A percentile compares a stretch with the other conserved stretches of the same genome.
Evolutionary conservation across 2,329 filamentous ascomycete genomes (phyloP).

Genomic region (Chrysosphaeria jannelii): DNA sequence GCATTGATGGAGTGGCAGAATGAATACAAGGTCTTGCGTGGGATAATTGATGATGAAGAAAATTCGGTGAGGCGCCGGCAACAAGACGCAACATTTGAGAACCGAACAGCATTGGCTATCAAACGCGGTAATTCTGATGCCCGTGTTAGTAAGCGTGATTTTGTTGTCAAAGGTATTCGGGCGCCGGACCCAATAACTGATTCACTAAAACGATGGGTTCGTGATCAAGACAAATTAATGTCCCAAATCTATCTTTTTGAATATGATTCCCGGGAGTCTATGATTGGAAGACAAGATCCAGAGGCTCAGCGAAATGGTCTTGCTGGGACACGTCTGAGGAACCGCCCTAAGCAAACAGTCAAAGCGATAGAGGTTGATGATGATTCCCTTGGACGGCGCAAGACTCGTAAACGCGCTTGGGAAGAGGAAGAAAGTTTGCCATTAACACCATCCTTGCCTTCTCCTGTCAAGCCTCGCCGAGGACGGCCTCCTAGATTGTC

Average conservation of each 20-base stretch:
- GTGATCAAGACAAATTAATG: constrained; percentile 23
- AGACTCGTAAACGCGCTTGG: too few species aligned
- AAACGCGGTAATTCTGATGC: constrained; percentile 14
- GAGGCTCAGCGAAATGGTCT: constrained; percentile 23
- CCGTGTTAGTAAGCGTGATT: constrained; percentile 17
- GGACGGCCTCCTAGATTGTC: too few species aligned
- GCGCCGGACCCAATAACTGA: constrained; percentile 14
- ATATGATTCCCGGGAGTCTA: constrained; percentile 24
- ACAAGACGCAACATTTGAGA: constrained; percentile 9
- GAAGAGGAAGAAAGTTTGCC: too few species aligned
- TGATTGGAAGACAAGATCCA: constrained; percentile 27
- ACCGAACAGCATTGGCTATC: constrained; percentile 12
- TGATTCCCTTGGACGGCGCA: too few species aligned
- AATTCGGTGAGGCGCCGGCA: constrained; percentile 21
- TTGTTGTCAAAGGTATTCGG: constrained; percentile 21
- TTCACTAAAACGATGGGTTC: constrained; percentile 14
- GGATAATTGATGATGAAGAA: constrained; percentile 24
- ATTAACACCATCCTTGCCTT: too few species aligned
- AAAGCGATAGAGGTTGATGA: constrained; percentile 32
- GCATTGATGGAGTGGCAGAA: constrained; percentile 20
- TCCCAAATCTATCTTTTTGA: constrained; percentile 29
- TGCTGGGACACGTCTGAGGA: constrained; percentile 22
- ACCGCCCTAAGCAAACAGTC: constrained; percentile 24
- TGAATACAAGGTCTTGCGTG: constrained; percentile 20
- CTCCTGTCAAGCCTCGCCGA: too few species aligned